A percentile compares a stretch with the other conserved stretches of the same genome.
Conservation (phyloP, 2,329 filamentous ascomycete genomes). For the Phialocephala subalpina region DNA sequence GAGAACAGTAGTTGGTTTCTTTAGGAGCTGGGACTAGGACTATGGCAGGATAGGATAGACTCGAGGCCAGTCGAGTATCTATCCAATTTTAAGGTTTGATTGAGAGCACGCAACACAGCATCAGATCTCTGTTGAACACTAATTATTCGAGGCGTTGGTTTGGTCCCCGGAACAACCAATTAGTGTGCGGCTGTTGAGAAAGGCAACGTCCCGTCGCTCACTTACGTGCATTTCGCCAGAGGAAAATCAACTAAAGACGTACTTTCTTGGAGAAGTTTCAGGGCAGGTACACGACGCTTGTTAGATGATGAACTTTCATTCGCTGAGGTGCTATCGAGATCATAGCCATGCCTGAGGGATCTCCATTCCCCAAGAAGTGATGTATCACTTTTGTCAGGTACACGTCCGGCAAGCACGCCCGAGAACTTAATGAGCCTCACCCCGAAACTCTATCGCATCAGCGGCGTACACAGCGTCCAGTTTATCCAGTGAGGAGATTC, state of each 20-base stretch:
- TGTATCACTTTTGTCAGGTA: slow-evolving; percentile 14
- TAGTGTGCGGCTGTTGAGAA: background rate
- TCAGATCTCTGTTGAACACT: slow-evolving; percentile 9
- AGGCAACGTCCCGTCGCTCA: slow-evolving; percentile 14
- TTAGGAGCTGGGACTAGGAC: background rate
- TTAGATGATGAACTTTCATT: background rate
- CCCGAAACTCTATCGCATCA: background rate
- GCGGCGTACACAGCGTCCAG: background rate
- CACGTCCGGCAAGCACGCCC: slow-evolving; percentile 4
- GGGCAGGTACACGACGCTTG: slow-evolving; percentile 1
- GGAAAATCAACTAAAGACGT: background rate
- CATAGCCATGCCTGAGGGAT: background rate
- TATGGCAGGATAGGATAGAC: slow-evolving; percentile 8
- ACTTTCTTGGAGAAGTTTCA: background rate
- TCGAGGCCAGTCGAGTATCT: slow-evolving; percentile 26
- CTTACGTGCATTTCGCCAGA: background rate
- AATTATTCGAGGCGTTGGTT: slow-evolving; percentile 10
- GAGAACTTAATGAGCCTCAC: slow-evolving; percentile 3
- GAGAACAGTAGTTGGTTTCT: background rate
- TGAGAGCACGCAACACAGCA: slow-evolving; percentile 29
- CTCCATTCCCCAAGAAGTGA: slow-evolving; percentile 3
- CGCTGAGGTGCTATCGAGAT: background rate
- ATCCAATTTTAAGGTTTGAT: slow-evolving; percentile 34
- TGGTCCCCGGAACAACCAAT: slow-evolving; percentile 6
- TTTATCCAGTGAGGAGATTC: background rate